Conservation (phyloP, 2,329 filamentous ascomycete genomes). For the Tetracladium maxilliforme region DNA sequence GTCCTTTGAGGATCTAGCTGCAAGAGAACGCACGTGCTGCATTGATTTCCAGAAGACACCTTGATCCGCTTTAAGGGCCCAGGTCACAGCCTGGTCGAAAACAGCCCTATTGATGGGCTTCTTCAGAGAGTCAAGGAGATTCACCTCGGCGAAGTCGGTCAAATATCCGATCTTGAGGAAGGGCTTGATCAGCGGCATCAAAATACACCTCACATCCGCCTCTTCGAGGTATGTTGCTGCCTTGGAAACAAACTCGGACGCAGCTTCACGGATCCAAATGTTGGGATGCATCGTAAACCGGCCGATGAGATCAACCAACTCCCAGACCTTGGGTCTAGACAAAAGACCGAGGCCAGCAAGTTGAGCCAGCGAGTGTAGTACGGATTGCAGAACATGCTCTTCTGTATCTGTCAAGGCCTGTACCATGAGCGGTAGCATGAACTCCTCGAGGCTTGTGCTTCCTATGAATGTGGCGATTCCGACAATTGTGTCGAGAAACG, state of each 20-base stretch:
- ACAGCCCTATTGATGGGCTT: constrained; percentile 65
- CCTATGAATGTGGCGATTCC: constrained; percentile 86
- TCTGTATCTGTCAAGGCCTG: constrained; percentile 88
- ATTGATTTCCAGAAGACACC: constrained; percentile 79
- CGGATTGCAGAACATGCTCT: constrained; percentile 85
- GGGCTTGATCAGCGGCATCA: constrained; percentile 65
- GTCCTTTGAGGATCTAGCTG: constrained; percentile 40
- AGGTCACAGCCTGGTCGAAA: constrained; percentile 72
- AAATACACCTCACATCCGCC: constrained; percentile 72
- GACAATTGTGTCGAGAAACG: constrained; percentile 91
- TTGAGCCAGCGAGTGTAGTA: constrained; percentile 73
- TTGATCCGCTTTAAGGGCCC: constrained; percentile 70
- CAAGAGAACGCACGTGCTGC: constrained; percentile 48
- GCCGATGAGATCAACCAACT: constrained; percentile 68
- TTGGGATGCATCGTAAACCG: constrained; percentile 91
- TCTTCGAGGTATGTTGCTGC: constrained; percentile 60
- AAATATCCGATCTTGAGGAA: constrained; percentile 76
- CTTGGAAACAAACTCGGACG: constrained; percentile 68
- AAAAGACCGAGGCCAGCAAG: constrained; percentile 82
- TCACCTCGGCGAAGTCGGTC: constrained; percentile 56
- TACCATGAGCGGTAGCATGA: constrained; percentile 89
- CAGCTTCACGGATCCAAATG: constrained; percentile 84
- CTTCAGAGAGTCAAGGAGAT: constrained; percentile 69
- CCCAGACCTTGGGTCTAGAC: constrained; percentile 72
- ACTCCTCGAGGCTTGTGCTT: constrained; percentile 79